These are phyloP conservation scores for Spathaspora sp. DNA, from an alignment of 805 yeast genomes.

Conservation along the genomic window DNA sequence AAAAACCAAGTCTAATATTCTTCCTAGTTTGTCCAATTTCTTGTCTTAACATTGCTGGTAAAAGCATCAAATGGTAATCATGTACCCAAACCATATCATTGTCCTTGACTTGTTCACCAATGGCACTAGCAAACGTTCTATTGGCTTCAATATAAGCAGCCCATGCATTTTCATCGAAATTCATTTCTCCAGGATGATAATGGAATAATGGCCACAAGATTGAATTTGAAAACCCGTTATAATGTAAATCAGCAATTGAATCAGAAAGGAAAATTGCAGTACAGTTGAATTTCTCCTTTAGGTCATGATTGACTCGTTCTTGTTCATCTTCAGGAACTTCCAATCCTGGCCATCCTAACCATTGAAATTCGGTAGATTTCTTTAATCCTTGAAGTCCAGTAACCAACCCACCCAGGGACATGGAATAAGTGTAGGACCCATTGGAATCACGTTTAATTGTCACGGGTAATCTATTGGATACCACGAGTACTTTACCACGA, in stretches of 20 bases:
- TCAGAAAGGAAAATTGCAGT: constrained; percentile 86
- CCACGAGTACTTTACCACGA: constrained; percentile 79
- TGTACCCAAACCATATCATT: constrained; percentile 96
- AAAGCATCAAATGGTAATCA: constrained; percentile 93
- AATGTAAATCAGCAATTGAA: constrained; percentile 90
- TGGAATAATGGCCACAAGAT: constrained; percentile 98
- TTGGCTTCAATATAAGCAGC: constrained; percentile 96
- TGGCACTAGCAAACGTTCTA: constrained; percentile 68
- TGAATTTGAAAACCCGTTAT: constrained; percentile 92
- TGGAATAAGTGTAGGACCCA: constrained; percentile 72
- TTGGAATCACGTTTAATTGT: constrained; percentile 66
- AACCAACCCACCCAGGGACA: constrained; percentile 98
- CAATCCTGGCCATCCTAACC: constrained; percentile 97
- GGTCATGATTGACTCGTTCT: constrained; percentile 61
- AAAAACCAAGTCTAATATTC: constrained; percentile 82
- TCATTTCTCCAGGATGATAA: constrained; percentile 98
- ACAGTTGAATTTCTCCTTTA: constrained; percentile 77
- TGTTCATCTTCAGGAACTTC: constrained; percentile 80
- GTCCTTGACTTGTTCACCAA: constrained; percentile 67
- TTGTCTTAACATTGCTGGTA: constrained; percentile 82
- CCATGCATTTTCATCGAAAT: constrained; percentile 97
- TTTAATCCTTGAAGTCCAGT: constrained; percentile 92
- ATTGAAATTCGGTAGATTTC: constrained; percentile 78
- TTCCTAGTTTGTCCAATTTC: constrained; percentile 46
- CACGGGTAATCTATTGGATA: constrained; percentile 92